These are phyloP conservation scores for Crithidia expoeki DNA, from an alignment of 208 protist species.

Conservation along the genomic window DNA sequence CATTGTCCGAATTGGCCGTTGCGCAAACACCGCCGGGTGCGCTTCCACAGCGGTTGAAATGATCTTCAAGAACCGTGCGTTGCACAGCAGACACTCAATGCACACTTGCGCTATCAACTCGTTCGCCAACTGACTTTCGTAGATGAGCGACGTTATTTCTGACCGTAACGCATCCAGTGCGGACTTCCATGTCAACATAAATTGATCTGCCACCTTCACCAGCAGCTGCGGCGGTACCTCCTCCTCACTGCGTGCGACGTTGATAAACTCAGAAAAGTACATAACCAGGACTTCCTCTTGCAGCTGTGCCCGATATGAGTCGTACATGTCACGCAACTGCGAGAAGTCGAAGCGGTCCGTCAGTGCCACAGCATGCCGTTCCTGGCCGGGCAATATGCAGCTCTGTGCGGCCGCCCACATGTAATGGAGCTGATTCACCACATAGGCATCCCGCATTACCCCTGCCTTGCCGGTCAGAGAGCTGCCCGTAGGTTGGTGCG, in stretches of 20 bases:
- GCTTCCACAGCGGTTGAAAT: conserved; percentile 41
- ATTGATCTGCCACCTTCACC: conserved; percentile 55
- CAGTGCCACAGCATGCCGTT: conserved; percentile 24
- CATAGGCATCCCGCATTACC: conserved; percentile 31
- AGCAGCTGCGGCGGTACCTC: conserved; percentile 37
- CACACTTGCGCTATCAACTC: conserved; percentile 78
- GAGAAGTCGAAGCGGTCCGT: conserved; percentile 40
- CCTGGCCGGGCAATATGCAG: conserved; percentile 27
- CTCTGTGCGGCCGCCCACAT: conserved; percentile 28
- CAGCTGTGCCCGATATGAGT: conserved; percentile 38
- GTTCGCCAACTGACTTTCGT: conserved; percentile 41
- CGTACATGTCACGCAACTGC: conserved; percentile 46
- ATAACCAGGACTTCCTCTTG: conserved; percentile 45
- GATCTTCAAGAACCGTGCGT: conserved; percentile 69
- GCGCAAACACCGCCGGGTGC: conserved; percentile 29
- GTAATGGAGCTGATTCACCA: conserved; percentile 32
- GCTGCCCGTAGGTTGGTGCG: conserved; percentile 11
- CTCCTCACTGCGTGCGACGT: conserved; percentile 39
- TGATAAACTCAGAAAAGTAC: conserved; percentile 50
- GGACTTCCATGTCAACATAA: conserved; percentile 59
- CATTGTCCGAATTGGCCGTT: conserved; percentile 47
- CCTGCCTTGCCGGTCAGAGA: conserved; percentile 4
- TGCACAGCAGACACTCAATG: conserved; percentile 82
- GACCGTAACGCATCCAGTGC: conserved; percentile 48
- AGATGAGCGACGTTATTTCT: conserved; percentile 44